Evolutionary conservation across 2,329 filamentous ascomycete species (phyloP), one percentile per base, ranked within the genome.

Genomic region (Fusarium tuaranense): DNA sequence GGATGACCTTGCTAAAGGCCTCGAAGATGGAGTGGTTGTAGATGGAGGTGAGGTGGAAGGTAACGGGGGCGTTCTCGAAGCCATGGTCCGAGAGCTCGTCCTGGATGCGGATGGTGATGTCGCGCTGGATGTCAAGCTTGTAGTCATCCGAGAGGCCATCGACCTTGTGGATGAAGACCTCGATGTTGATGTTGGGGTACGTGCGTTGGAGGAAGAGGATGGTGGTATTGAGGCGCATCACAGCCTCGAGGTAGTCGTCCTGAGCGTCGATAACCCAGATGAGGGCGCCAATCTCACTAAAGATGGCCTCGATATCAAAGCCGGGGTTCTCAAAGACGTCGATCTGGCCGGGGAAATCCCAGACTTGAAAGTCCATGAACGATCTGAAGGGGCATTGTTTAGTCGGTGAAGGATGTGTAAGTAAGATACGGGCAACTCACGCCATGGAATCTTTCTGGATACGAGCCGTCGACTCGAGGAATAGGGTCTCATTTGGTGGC

Each of bases 261-360:
- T 99, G 97, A 1, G 97, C 96, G 81, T 99, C 97, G 69, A 99
- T 97, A 70, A 99, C 96, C 96, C 97, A 99, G 72, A 99, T 97
- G 16, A 99, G 87, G 16, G 97, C 95, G 22, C 97, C 97, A 18
- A 97, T 94, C 80, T 96, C 95, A 76, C 95, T 94, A 83, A 99
- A 99, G 79, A 98, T 96, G 79, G 94, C 92, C 78, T 97, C 95
- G 72, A 97, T 93, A 81, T 98, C 95, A 79, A 97, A 97, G 58
- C 91, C 93, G 5, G 94, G 92, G 79, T 97, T 95, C 70, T 97
- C 92, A 79, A 97, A 97, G 66, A 91, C 87, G 84, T 98, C 94
- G 74, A 98, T 91, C 84, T 98, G 95, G 27, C 96, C 95, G 2
- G 97, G 97, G 68, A 99, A 95, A 81, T 99, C 97, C 94, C 95